Evolutionary conservation across 805 yeast genomes (phyloP), one percentile per base, ranked within the genome.

Genomic region (Peterozyma xylosa): DNA sequence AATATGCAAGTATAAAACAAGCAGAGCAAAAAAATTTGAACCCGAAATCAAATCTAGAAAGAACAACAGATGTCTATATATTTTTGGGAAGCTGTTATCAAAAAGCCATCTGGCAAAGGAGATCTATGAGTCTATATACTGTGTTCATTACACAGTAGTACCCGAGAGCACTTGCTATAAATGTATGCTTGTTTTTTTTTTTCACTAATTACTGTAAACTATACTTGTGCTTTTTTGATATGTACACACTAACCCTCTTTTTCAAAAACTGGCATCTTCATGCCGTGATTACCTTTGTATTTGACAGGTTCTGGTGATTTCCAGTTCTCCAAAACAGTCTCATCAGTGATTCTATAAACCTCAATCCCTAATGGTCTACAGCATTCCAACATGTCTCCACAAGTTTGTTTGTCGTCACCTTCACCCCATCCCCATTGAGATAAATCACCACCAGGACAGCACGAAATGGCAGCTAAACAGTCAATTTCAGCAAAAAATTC

Each of bases 341-440:
- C 62, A 45, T 80, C 76, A 21, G 73, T 71, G 41, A 80, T 57
- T 51, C 63, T 58, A 57, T 77, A 80, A 7, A 80, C 80, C 57
- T 80, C 84, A 42, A 78, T 73, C 1, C 74, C 81, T 47, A 80
- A 64, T 3, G 84, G 82, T 53, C 85, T 64, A 53, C 86, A 80
- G 53, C 80, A 74, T 43, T 72, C 77, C 33, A 71, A 66, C 84
- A 79, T 79, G 48, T 74, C 76, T 35, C 64, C 71, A 15, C 57
- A 59, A 10, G 63, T 68, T 29, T 63, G 66, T 21, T 67, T 69
- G 16, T 63, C 71, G 35, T 63, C 70, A 43, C 72, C 71, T 56
- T 77, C 83, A 45, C 85, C 85, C 86, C 86, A 80, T 39, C 78
- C 84, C 86, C 86, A 80, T 42, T 68, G 66, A 29, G 81, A 74